Conservation (phyloP, 2,329 filamentous ascomycete genomes). For the Neopestalotiopsis sp. region DNA sequence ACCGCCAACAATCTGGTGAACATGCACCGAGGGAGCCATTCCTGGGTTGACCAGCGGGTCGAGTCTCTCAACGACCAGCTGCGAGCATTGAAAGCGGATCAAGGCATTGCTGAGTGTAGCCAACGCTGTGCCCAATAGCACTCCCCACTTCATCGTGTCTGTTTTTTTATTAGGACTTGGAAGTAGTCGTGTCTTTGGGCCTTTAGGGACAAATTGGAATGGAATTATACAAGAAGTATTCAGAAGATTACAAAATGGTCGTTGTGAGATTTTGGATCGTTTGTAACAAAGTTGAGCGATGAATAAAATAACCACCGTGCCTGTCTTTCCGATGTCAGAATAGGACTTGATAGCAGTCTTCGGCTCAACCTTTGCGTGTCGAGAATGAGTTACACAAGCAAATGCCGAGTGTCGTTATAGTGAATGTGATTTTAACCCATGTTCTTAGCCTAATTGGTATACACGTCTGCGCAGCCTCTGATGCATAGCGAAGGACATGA, state of each 20-base stretch:
- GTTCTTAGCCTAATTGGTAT: neutral
- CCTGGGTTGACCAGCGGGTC: conserved; percentile 12
- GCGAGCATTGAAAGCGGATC: conserved; percentile 16
- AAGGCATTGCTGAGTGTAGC: conserved; percentile 4
- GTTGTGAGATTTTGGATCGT: neutral
- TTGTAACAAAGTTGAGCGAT: neutral
- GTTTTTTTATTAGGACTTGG: neutral
- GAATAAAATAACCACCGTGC: neutral
- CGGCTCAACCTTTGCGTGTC: neutral
- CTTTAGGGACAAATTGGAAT: neutral
- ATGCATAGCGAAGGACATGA: neutral
- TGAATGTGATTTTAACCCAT: neutral
- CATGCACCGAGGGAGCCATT: conserved; percentile 1
- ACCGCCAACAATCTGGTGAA: conserved; percentile 15
- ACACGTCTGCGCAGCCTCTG: neutral
- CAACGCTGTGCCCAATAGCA: neutral
- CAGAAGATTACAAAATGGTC: neutral
- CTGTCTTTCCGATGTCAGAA: neutral
- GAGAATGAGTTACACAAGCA: neutral
- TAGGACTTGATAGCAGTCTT: neutral
- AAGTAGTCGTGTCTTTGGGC: neutral
- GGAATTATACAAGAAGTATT: neutral
- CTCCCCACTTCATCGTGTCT: neutral
- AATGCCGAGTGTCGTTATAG: neutral
- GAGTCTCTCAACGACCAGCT: conserved; percentile 10